A percentile compares a stretch with the other conserved stretches of the same genome.
phyloP scores from a whole-genome alignment of 805 yeast genomes.

The Ogataea pilisensis region DNA sequence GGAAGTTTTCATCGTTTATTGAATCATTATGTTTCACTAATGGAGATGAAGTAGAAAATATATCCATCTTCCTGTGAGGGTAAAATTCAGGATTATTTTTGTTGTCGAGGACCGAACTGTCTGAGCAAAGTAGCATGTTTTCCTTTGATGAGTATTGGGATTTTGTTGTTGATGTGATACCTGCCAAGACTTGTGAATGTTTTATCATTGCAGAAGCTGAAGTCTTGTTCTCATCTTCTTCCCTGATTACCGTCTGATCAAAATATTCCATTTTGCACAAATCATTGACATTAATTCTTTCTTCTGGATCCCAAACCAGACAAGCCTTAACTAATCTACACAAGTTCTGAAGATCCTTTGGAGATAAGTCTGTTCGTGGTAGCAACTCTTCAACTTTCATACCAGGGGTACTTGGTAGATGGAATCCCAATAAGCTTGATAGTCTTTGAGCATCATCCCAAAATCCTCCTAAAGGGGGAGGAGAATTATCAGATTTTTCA shows the following conservation, averaged over 20 bases:
- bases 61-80: not conserved
- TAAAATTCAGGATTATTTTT: not conserved
- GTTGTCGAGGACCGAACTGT: too few relatives aligned
- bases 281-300: conserved; percentile 49
- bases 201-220: conserved; percentile 3
- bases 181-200: conserved; percentile 5
- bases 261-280: conserved; percentile 54
- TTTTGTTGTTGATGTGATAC: too few relatives aligned
- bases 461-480: conserved; percentile 64
- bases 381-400: conserved; percentile 41
- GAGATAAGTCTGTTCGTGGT: conserved; percentile 39
- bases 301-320: conserved; percentile 74
- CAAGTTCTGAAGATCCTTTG: conserved; percentile 34
- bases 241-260: conserved; percentile 34
- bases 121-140: too few relatives aligned
- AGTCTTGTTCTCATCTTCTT: conserved; percentile 8
- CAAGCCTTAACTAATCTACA: conserved; percentile 45
- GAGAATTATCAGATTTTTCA: conserved; percentile 21
- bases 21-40: not conserved
- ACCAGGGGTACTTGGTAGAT: conserved; percentile 55
- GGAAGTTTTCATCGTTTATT: conserved; percentile 16
- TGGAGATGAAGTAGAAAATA: not conserved
- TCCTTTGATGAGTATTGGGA: too few relatives aligned
- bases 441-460: conserved; percentile 64
- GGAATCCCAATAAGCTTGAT: conserved; percentile 51